These are phyloP conservation scores for Penicillium concentricum DNA, from an alignment of 2,329 filamentous ascomycete species.

Conservation along the genomic window DNA sequence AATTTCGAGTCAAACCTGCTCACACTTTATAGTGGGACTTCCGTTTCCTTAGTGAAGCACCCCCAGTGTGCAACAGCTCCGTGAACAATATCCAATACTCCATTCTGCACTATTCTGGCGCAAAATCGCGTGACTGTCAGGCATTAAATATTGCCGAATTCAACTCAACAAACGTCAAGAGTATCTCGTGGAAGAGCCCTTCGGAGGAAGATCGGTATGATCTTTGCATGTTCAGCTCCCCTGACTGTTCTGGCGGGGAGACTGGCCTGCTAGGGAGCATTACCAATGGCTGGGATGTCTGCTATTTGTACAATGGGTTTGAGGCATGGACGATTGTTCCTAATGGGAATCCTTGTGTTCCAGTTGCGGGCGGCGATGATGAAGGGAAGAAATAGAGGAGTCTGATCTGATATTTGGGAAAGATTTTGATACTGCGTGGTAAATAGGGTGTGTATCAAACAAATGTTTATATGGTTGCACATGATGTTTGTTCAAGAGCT, in stretches of 20 bases:
- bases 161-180: constrained; percentile 19
- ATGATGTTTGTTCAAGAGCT: background rate
- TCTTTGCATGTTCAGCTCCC: constrained; percentile 24
- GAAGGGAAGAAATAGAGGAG: background rate
- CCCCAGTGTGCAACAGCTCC: constrained; percentile 27
- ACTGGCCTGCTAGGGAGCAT: constrained; percentile 10
- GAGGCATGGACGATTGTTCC: constrained; percentile 23
- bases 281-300: constrained; percentile 27
- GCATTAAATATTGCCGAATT: constrained; percentile 4
- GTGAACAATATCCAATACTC: constrained; percentile 18
- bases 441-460: background rate
- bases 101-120: constrained; percentile 21
- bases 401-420: background rate
- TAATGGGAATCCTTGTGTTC: constrained; percentile 11
- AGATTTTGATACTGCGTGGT: background rate
- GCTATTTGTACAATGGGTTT: constrained; percentile 24
- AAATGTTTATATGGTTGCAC: background rate
- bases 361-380: background rate
- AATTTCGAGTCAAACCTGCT: background rate
- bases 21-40: constrained; percentile 27
- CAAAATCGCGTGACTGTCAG: constrained; percentile 7
- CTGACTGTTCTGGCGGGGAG: constrained; percentile 11
- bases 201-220: constrained; percentile 11
- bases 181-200: constrained; percentile 29
- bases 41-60: constrained; percentile 30